phyloP scores from a whole-genome alignment of 108 stramenopile genomes.

The Epithemia pelagica region DNA sequence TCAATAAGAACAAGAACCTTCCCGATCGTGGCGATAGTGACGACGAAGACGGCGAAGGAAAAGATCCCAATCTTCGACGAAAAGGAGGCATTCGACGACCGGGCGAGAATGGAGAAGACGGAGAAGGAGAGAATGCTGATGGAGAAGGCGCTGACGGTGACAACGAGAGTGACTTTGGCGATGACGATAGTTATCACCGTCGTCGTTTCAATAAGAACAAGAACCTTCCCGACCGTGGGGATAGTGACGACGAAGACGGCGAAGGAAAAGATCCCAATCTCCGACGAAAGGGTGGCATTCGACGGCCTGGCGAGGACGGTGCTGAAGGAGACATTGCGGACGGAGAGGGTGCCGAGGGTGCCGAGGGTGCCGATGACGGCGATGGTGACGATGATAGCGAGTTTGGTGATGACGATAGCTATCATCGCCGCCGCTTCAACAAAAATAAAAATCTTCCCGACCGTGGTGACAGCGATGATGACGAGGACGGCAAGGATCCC shows the following conservation, averaged over 20 bases:
- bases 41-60: background rate
- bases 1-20: background rate
- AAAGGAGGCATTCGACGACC: background rate
- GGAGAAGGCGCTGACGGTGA: conserved; percentile 9
- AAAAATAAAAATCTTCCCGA: background rate
- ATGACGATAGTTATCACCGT: background rate
- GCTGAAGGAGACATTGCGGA: conserved; percentile 20
- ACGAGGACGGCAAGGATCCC: background rate
- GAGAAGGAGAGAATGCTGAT: conserved; percentile 14
- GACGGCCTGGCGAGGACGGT: conserved; percentile 6
- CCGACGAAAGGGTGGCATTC: background rate
- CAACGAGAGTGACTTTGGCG: conserved; percentile 3
- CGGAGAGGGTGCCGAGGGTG: conserved; percentile 2
- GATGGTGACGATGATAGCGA: conserved; percentile 8
- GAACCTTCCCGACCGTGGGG: background rate
- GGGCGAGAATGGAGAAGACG: conserved; percentile 20
- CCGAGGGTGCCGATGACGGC: too few relatives aligned
- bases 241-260: background rate
- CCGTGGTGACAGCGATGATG: background rate
- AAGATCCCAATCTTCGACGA: background rate
- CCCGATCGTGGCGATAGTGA: background rate
- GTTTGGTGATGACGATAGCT: background rate
- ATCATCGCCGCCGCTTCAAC: background rate
- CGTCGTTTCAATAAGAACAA: background rate
- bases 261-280: background rate